Evolutionary conservation across 768 basidiomycete species (phyloP).

Genomic region (Rhodotorula kratochvilovae): DNA sequence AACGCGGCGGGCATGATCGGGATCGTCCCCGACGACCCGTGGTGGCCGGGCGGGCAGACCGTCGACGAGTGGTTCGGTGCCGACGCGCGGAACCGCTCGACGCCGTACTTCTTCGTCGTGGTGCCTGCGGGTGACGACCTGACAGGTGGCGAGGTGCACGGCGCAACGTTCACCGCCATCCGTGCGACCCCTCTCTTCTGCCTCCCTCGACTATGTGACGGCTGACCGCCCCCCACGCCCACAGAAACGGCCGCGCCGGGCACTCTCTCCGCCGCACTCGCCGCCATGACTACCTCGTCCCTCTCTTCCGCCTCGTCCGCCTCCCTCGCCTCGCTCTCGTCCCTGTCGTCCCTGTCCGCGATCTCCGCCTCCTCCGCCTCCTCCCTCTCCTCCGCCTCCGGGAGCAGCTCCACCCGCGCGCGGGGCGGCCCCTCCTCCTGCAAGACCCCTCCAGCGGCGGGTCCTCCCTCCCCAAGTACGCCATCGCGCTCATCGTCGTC

Average conservation of each 20-base stretch:
- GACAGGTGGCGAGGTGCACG: conserved; percentile 60
- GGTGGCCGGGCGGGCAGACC: conserved; percentile 54
- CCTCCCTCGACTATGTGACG: not conserved
- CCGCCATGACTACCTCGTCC: conserved; percentile 70
- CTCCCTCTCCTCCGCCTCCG: conserved; percentile 1
- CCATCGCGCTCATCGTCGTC: conserved; percentile 81
- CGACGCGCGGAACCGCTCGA: conserved; percentile 53
- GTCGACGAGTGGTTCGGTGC: conserved; percentile 44
- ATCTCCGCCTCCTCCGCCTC: conserved; percentile 3
- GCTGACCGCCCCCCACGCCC: conserved; percentile 44
- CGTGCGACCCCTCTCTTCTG: conserved; percentile 43
- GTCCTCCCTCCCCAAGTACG: conserved; percentile 45
- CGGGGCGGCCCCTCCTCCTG: conserved; percentile 12
- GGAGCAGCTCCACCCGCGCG: not conserved
- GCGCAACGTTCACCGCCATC: conserved; percentile 70
- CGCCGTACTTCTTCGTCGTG: conserved; percentile 71
- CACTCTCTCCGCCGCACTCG: conserved; percentile 50
- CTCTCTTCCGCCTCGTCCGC: conserved; percentile 35
- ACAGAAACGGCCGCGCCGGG: conserved; percentile 45
- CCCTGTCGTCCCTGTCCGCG: conserved; percentile 5
- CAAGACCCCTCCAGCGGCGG: conserved; percentile 1
- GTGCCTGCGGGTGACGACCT: conserved; percentile 56
- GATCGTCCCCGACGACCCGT: conserved; percentile 60
- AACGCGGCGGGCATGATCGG: conserved; percentile 57
- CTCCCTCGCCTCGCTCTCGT: conserved; percentile 40